Evolutionary conservation across 192 early-diverging fungal genomes (phyloP).

Genomic region (Kickxella alabastrina): DNA sequence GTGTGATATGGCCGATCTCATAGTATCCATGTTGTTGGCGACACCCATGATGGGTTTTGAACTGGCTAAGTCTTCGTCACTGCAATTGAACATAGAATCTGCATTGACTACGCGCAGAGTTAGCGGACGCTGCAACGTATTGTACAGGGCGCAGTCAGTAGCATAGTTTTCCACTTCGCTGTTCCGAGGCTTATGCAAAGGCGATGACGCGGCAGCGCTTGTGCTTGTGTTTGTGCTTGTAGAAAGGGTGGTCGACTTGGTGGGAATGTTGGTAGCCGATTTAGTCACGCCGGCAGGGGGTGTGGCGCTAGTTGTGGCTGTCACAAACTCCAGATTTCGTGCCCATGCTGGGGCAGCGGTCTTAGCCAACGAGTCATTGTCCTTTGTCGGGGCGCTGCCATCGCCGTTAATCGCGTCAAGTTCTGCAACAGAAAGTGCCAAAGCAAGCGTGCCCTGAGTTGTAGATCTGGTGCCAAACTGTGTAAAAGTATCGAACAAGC

Average conservation of each 20-base stretch:
- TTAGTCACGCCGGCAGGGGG: too few species aligned
- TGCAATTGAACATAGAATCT: not conserved
- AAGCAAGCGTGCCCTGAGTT: conserved; percentile 11
- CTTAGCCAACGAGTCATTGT: not conserved
- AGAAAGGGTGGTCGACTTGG: too few species aligned
- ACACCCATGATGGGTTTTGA: not conserved
- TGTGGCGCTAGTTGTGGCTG: conserved; percentile 2
- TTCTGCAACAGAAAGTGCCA: conserved; percentile 31
- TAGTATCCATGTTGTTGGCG: not conserved
- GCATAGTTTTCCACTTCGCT: not conserved
- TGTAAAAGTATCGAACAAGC: conserved; percentile 5
- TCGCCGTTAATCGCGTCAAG: conserved; percentile 19
- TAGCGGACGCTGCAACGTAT: conserved; percentile 13
- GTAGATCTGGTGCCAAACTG: conserved; percentile 10
- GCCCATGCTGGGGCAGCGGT: not conserved
- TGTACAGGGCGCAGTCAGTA: conserved; percentile 1
- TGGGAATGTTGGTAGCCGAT: not conserved
- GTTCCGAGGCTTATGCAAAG: not conserved
- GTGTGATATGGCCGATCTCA: conserved; percentile 4
- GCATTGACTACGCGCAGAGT: conserved; percentile 9
- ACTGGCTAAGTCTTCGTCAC: not conserved
- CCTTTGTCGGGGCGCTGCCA: too few species aligned
- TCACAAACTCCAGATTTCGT: not conserved
- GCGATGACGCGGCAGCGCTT: not conserved
- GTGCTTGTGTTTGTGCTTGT: too few species aligned